Percentiles rank a stretch among this genome's conserved stretches.
phyloP scores from a whole-genome alignment of 257 asterid species.

The Capsicum rhomboideum region DNA sequence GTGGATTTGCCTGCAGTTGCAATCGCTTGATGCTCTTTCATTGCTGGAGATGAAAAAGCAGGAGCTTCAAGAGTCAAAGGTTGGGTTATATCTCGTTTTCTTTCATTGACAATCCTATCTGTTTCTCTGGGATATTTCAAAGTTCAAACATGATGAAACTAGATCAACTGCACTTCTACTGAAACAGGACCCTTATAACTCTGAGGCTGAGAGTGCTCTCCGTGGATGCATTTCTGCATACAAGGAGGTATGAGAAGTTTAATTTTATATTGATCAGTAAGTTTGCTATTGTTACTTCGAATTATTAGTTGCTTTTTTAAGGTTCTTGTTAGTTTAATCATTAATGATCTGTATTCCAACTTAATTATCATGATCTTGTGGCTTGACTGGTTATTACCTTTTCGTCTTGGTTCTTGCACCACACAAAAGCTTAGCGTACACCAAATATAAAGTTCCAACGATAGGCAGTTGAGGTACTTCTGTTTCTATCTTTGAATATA shows the following conservation, averaged over 20 bases:
- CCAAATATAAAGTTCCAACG: not conserved
- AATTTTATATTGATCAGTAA: not conserved
- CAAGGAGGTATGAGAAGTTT: conserved; percentile 44
- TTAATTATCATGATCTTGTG: not conserved
- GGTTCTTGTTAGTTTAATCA: not conserved
- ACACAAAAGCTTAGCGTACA: not conserved
- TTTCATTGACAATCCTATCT: not conserved
- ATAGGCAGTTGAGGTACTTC: too few species aligned
- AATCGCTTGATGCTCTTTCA: conserved; percentile 65
- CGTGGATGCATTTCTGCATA: conserved; percentile 60
- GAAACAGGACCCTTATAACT: conserved; percentile 26
- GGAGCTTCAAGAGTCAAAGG: conserved; percentile 41
- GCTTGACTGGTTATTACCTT: not conserved
- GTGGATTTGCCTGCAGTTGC: conserved; percentile 47
- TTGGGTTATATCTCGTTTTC: conserved; percentile 16
- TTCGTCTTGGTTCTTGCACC: not conserved
- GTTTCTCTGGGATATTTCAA: not conserved
- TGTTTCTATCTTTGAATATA: not conserved
- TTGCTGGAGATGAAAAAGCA: conserved; percentile 41
- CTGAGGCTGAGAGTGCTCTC: conserved; percentile 43
- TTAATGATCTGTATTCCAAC: not conserved
- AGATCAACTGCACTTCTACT: not conserved
- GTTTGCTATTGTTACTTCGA: too few species aligned
- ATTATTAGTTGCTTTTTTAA: not conserved
- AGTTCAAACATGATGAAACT: not conserved